Base-by-base conservation (phyloP, 176 grass and related monocot genomes). In the Oryza longistaminata region DNA sequence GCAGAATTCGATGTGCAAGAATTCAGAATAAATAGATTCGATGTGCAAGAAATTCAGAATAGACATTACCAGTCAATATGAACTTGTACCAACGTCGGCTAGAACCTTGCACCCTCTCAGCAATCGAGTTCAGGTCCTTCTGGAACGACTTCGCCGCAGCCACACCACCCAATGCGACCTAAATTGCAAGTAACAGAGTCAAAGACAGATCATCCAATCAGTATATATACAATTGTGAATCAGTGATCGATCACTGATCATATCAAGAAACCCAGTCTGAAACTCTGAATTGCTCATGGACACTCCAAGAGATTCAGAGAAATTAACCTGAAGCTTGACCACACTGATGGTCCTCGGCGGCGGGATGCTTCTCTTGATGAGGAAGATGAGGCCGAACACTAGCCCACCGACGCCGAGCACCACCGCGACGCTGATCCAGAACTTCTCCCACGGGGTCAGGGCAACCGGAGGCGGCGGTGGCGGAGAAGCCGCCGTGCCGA, bases 281-380 rank as follows among this genome's bases (percentile, higher is more conserved):
- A 2, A 35, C 34, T 35, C 34, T 80, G 0, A 42, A 67, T 2
- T 58, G 8, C 3, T 35, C 34, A 24, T 16, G 5, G 46, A 43
- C 19, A 66, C 13, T 2, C 3, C 1, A 6, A 22, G 19, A 50
- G 71, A 25, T 9, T 64, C 11, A n/a, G 44, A 79, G 24, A 39
- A 60, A n/a, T n/a, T n/a, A 60, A 78, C 87, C 81, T 84, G 87
- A 24, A 88, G 46, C 21, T 88, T 88, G 76, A 79, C 17, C 45
- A 88, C 68, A 35, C 50, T 53, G 50, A 68, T 10, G 5, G 75
- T 84, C 68, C 21, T 84, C 26, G 62, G 61, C 25, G 60, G 75
- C 25, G 25, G 22, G 81, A 74, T 66, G 68, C 35, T 48, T 17
- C 0, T 9, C 45, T 12, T 13, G 17, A 68, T 68, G 81, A 79